A percentile compares a stretch with the other conserved stretches of the same genome.
Conservation (phyloP, 2,329 filamentous ascomycete genomes). For the Aspergillus texensis region DNA sequence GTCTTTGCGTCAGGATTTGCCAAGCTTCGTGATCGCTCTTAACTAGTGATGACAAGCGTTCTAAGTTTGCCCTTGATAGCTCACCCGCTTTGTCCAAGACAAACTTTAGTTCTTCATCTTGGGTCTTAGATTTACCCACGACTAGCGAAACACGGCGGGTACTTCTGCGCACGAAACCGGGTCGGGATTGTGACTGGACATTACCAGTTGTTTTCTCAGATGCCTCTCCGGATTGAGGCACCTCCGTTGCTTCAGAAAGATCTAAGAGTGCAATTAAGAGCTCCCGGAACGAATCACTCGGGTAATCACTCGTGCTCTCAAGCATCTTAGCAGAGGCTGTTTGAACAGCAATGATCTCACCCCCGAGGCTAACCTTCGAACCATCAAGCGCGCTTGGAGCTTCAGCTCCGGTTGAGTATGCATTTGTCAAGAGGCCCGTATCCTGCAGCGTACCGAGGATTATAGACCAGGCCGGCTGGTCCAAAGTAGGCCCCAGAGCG, state of each 20-base stretch:
- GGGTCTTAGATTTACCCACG: constrained; percentile 43
- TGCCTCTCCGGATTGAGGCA: constrained; percentile 51
- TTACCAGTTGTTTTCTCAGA: constrained; percentile 58
- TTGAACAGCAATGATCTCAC: constrained; percentile 86
- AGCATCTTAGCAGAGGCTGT: constrained; percentile 82
- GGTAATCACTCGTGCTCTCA: constrained; percentile 90
- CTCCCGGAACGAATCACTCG: constrained; percentile 76
- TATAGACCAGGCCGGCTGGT: constrained; percentile 79
- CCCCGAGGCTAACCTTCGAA: constrained; percentile 66
- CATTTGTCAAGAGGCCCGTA: constrained; percentile 79
- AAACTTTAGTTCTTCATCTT: constrained; percentile 50
- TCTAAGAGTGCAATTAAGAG: constrained; percentile 75
- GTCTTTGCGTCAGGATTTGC: constrained; percentile 63
- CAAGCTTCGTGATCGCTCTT: constrained; percentile 72
- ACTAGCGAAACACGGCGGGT: constrained; percentile 45
- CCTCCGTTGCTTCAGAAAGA: constrained; percentile 56
- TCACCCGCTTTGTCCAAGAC: constrained; percentile 75
- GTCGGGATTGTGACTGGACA: constrained; percentile 25
- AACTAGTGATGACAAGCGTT: constrained; percentile 69
- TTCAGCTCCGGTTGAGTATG: constrained; percentile 38
- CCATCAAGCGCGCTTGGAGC: constrained; percentile 44
- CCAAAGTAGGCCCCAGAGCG: constrained; percentile 84
- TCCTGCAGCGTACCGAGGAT: constrained; percentile 90
- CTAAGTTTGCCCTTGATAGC: constrained; percentile 72
- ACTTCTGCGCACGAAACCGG: constrained; percentile 38